Evolutionary conservation across 768 basidiomycete genomes (phyloP).

Genomic region (Trametes maxima): DNA sequence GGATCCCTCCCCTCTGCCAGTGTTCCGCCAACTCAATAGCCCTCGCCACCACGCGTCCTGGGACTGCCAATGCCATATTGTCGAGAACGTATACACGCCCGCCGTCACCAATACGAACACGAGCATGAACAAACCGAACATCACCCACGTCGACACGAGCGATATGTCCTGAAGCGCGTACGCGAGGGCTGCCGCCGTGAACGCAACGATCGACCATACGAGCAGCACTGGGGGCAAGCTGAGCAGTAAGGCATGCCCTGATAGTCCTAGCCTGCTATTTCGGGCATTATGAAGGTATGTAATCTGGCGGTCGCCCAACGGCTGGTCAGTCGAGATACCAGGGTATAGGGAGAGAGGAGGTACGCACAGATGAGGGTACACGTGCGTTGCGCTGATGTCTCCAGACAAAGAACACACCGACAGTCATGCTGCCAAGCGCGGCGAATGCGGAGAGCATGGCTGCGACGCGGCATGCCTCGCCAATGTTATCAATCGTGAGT

Average conservation of each 20-base stretch:
- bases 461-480: conserved; percentile 31
- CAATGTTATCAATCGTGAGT: conserved; percentile 46
- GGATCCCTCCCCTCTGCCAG: neutral
- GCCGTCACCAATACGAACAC: conserved; percentile 41
- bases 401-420: conserved; percentile 61
- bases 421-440: conserved; percentile 57
- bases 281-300: conserved; percentile 57
- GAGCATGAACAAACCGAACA: conserved; percentile 44
- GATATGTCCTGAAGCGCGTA: conserved; percentile 42
- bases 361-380: conserved; percentile 40
- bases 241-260: conserved; percentile 53
- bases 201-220: conserved; percentile 55
- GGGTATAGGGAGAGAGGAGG: too few species aligned
- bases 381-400: conserved; percentile 51
- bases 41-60: conserved; percentile 6
- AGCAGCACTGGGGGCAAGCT: conserved; percentile 57
- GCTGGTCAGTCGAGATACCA: neutral
- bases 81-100: conserved; percentile 51
- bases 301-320: conserved; percentile 37
- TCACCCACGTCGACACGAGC: conserved; percentile 41
- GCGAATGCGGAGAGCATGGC: conserved; percentile 50
- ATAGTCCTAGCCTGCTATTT: conserved; percentile 45
- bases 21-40: neutral
- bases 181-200: conserved; percentile 48
- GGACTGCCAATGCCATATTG: conserved; percentile 47